phyloP scores from a whole-genome alignment of 495 filamentous ascomycete genomes.

The Bacidia rubella region DNA sequence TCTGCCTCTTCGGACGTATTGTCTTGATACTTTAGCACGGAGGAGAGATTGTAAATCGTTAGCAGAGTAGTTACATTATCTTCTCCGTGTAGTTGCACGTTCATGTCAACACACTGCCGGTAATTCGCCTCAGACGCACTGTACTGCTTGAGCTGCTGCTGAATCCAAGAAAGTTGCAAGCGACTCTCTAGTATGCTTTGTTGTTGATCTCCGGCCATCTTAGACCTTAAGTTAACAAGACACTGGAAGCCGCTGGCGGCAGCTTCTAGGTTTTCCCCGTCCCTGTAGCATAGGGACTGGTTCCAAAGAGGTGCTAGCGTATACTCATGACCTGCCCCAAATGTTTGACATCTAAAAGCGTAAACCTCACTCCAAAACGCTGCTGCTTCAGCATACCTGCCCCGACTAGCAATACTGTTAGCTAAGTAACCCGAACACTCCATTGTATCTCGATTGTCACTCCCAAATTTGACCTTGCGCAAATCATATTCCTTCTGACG shows the following conservation, averaged over 20 bases:
- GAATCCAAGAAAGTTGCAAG: constrained; percentile 7
- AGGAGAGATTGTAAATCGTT: constrained; percentile 9
- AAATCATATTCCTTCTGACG: constrained; percentile 9
- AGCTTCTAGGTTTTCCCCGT: background rate
- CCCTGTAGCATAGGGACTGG: background rate
- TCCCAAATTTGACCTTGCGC: constrained; percentile 3
- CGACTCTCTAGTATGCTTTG: constrained; percentile 5
- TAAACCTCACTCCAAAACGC: constrained; percentile 3
- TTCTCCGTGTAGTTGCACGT: constrained; percentile 8
- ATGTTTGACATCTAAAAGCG: constrained; percentile 3
- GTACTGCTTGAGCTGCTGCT: constrained; percentile 5
- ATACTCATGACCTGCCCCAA: constrained; percentile 11
- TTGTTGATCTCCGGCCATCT: constrained; percentile 2
- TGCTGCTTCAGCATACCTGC: constrained; percentile 10
- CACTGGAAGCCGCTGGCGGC: background rate
- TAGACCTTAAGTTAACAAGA: background rate
- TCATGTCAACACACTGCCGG: constrained; percentile 12
- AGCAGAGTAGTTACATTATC: constrained; percentile 16
- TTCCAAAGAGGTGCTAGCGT: constrained; percentile 6
- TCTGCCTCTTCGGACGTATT: constrained; percentile 4
- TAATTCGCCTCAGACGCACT: constrained; percentile 15
- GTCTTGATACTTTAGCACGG: constrained; percentile 5
- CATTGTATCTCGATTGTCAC: constrained; percentile 4
- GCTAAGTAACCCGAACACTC: background rate
- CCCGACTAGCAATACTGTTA: constrained; percentile 4